Evolutionary conservation across 2,329 filamentous ascomycete species (phyloP).

Genomic region (Fragosphaeria purpurea): DNA sequence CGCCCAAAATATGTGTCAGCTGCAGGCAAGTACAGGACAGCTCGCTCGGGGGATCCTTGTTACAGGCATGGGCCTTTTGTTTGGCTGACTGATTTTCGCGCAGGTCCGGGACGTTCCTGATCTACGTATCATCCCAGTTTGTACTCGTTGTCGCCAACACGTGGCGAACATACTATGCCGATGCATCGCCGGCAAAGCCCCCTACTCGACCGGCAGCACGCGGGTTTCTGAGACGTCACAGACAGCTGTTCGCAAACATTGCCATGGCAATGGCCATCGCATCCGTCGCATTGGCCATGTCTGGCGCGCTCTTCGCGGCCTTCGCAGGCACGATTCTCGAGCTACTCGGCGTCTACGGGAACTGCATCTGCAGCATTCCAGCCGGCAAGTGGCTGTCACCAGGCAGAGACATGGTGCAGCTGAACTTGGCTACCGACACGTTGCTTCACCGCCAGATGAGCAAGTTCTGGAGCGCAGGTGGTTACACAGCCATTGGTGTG

Average conservation of each 20-base stretch:
- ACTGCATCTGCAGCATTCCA: slow-evolving; percentile 1
- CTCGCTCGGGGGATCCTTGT: too few species aligned
- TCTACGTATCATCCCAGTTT: neutral
- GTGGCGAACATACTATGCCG: neutral
- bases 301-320: neutral
- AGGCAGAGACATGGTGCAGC: neutral
- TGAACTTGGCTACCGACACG: slow-evolving; percentile 1
- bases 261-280: neutral
- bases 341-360: neutral
- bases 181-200: neutral
- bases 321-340: neutral
- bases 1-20: slow-evolving; percentile 2
- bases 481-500: neutral
- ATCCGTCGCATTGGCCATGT: neutral
- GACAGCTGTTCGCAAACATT: too few species aligned
- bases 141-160: neutral
- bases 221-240: too few species aligned
- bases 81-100: too few species aligned
- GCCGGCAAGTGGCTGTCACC: neutral
- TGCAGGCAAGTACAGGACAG: neutral
- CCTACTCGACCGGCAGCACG: neutral
- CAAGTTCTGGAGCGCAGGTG: neutral
- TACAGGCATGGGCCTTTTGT: too few species aligned
- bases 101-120: neutral
- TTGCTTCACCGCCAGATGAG: slow-evolving; percentile 2